Percentiles rank a stretch among this genome's conserved stretches.
Evolutionary conservation across 495 filamentous ascomycete species (phyloP).

Genomic region (Penicillium canescens): DNA sequence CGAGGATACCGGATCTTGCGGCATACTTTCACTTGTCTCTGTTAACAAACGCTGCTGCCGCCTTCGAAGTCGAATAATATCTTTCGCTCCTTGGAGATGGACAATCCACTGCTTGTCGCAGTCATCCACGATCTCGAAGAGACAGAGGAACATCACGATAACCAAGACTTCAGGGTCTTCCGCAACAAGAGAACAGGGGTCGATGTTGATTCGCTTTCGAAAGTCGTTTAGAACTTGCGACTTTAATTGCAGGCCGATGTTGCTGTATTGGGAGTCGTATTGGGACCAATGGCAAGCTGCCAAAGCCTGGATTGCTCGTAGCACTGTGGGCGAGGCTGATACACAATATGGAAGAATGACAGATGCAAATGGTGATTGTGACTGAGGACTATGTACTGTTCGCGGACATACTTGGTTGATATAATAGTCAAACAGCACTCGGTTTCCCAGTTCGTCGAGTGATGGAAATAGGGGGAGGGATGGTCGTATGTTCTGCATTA

Average conservation of each 20-base stretch:
- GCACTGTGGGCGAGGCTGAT: neutral
- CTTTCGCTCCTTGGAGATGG: conserved; percentile 23
- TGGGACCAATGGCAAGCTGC: conserved; percentile 17
- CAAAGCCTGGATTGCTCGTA: conserved; percentile 12
- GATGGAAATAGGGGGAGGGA: conserved; percentile 1
- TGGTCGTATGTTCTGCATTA: neutral
- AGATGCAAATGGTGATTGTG: conserved; percentile 14
- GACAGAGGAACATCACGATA: conserved; percentile 23
- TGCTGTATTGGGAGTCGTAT: conserved; percentile 7
- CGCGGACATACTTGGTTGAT: conserved; percentile 12
- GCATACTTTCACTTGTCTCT: no score
- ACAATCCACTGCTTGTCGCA: conserved; percentile 24
- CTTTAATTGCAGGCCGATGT: conserved; percentile 6
- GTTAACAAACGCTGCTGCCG: neutral
- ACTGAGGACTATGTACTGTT: neutral
- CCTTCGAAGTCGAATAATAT: conserved; percentile 20
- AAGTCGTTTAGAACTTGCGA: neutral
- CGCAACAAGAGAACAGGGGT: neutral
- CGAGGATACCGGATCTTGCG: neutral
- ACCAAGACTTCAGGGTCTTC: conserved; percentile 20
- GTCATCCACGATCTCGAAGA: conserved; percentile 24
- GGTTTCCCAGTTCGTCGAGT: conserved; percentile 1
- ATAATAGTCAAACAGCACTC: conserved; percentile 10
- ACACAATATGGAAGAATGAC: conserved; percentile 13
- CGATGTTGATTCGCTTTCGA: no score